These are phyloP conservation scores for Cucumis hystrix DNA, from an alignment of 306 rosid genomes.

Conservation along the genomic window DNA sequence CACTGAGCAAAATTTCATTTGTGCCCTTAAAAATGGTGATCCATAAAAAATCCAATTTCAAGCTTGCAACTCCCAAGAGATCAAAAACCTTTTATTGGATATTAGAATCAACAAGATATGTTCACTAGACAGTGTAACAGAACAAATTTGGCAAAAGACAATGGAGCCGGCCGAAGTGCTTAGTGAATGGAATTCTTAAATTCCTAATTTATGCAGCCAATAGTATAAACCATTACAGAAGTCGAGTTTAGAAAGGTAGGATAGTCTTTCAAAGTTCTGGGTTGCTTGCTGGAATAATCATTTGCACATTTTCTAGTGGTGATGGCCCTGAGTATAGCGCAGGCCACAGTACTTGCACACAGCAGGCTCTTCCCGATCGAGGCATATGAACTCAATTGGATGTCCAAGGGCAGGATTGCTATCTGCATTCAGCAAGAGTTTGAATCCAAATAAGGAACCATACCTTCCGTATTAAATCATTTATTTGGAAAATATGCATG, in stretches of 20 bases:
- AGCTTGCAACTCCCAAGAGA: background rate
- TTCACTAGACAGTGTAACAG: background rate
- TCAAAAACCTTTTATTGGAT: background rate
- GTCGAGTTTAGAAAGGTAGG: background rate
- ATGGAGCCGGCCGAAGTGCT: background rate
- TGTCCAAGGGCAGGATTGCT: constrained; percentile 72
- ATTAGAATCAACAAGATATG: background rate
- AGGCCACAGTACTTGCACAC: constrained; percentile 92
- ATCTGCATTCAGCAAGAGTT: constrained; percentile 41
- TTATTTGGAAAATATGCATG: background rate
- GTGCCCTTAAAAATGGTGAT: no score
- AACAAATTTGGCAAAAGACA: constrained; percentile 1
- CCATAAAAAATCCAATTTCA: background rate
- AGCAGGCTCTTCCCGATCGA: constrained; percentile 62
- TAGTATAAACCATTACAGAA: background rate
- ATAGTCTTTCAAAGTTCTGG: background rate
- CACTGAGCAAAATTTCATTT: no score
- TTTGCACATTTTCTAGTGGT: constrained; percentile 29
- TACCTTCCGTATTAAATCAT: background rate
- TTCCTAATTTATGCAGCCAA: background rate
- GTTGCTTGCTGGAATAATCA: background rate
- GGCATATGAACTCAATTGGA: constrained; percentile 87
- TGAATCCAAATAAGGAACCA: background rate
- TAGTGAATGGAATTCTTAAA: background rate
- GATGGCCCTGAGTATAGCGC: constrained; percentile 72